These are phyloP conservation scores for Alternaria gansuensis DNA, from an alignment of 2,329 filamentous ascomycete species.

Conservation along the genomic window DNA sequence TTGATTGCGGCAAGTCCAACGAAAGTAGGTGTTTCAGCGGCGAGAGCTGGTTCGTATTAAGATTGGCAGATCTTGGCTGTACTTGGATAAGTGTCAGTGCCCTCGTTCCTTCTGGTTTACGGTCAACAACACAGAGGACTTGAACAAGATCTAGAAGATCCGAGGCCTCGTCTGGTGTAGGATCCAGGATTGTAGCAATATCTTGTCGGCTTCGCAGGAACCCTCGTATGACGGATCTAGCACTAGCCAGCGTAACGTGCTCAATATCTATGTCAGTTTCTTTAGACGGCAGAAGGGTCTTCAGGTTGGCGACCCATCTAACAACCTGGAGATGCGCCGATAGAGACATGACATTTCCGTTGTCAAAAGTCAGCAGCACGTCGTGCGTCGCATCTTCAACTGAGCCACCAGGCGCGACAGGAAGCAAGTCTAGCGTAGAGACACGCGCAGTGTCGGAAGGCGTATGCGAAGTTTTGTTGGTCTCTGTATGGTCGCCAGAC, in stretches of 20 bases:
- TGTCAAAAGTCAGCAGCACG: conserved; percentile 66
- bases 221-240: conserved; percentile 54
- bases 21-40: conserved; percentile 48
- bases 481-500: conserved; percentile 46
- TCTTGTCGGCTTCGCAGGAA: conserved; percentile 58
- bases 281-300: conserved; percentile 29
- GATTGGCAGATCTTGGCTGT: conserved; percentile 44
- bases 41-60: conserved; percentile 39
- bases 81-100: conserved; percentile 43
- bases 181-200: conserved; percentile 52
- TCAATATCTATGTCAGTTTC: conserved; percentile 39
- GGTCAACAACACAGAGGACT: conserved; percentile 47
- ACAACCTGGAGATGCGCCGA: conserved; percentile 61
- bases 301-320: conserved; percentile 46
- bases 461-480: conserved; percentile 46
- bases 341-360: conserved; percentile 69
- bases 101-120: conserved; percentile 27
- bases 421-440: conserved; percentile 46
- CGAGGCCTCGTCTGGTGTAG: conserved; percentile 34
- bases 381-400: conserved; percentile 48
- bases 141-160: conserved; percentile 50
- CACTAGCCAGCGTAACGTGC: conserved; percentile 48
- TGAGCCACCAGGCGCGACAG: conserved; percentile 32
- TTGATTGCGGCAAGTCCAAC: conserved; percentile 39
- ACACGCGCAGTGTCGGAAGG: conserved; percentile 38